Conservation (phyloP, 2,329 filamentous ascomycete species). For the Paramyrothecium sp. region DNA sequence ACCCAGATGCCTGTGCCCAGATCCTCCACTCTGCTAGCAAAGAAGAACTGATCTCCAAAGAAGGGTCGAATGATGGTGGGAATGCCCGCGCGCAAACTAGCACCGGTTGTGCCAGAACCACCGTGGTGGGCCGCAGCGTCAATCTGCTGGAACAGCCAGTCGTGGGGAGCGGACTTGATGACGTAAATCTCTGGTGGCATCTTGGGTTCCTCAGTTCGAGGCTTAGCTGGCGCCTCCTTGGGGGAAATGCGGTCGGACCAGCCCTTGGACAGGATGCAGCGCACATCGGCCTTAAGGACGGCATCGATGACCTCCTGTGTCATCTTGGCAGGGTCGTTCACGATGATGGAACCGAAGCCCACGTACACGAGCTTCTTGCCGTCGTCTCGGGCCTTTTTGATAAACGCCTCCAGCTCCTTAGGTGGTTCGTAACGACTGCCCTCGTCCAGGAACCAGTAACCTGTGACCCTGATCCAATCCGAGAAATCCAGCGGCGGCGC, state of each 20-base stretch:
- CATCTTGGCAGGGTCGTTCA: constrained; percentile 83
- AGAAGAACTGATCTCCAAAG: constrained; percentile 98
- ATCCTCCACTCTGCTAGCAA: constrained; percentile 85
- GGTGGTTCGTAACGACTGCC: constrained; percentile 69
- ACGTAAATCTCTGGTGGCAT: constrained; percentile 78
- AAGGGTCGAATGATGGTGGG: constrained; percentile 96
- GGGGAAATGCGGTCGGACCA: constrained; percentile 80
- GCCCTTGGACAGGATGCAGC: constrained; percentile 92
- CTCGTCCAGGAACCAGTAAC: constrained; percentile 97
- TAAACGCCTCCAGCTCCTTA: constrained; percentile 74
- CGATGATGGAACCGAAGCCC: constrained; percentile 94
- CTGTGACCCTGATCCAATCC: constrained; percentile 96
- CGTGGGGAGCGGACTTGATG: constrained; percentile 89
- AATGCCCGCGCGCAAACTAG: constrained; percentile 84
- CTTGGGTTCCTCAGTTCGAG: constrained; percentile 61
- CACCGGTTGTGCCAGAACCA: constrained; percentile 91
- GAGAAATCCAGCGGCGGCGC: constrained; percentile 91
- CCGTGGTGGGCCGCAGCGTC: constrained; percentile 95
- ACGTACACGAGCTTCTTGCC: constrained; percentile 94
- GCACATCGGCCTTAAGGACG: constrained; percentile 85
- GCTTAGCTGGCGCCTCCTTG: constrained; percentile 40
- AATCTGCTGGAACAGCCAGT: constrained; percentile 93
- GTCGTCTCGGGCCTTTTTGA: constrained; percentile 76
- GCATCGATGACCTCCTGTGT: constrained; percentile 93
- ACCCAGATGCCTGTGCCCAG: constrained; percentile 88